These are phyloP conservation scores for Phyllosticta paracitricarpa DNA, from an alignment of 2,329 filamentous ascomycete genomes.

Conservation along the genomic window DNA sequence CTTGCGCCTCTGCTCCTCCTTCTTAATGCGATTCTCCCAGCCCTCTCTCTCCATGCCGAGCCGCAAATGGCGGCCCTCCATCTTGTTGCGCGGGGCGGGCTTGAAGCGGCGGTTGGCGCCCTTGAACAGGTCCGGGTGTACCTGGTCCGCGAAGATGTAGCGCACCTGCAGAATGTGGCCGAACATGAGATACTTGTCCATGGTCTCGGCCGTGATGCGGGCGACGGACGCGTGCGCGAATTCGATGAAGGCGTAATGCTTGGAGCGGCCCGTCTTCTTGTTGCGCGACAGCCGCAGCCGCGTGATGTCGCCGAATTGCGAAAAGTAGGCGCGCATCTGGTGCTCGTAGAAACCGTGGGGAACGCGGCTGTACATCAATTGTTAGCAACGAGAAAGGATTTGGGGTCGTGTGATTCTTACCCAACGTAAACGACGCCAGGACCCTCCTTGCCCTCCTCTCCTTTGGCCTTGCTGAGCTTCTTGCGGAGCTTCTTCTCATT, in stretches of 20 bases:
- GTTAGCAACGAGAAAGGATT: background rate
- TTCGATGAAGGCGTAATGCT: conserved; percentile 93
- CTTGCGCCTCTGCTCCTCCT: conserved; percentile 60
- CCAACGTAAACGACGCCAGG: conserved; percentile 83
- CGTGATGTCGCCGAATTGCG: conserved; percentile 78
- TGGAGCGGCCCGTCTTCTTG: conserved; percentile 79
- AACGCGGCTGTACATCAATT: conserved; percentile 47
- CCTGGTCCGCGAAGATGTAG: conserved; percentile 61
- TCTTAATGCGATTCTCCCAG: conserved; percentile 69
- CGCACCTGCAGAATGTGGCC: conserved; percentile 88
- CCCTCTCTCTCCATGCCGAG: conserved; percentile 60
- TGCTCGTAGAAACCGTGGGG: conserved; percentile 96
- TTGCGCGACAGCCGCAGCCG: conserved; percentile 79
- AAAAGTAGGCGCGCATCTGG: conserved; percentile 88
- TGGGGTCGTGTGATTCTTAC: conserved; percentile 22
- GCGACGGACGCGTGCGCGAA: conserved; percentile 71
- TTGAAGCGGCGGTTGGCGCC: conserved; percentile 87
- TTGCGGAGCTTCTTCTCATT: conserved; percentile 24
- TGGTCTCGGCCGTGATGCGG: conserved; percentile 84
- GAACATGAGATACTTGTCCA: conserved; percentile 96
- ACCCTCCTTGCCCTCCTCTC: conserved; percentile 41
- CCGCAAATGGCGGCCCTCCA: conserved; percentile 66
- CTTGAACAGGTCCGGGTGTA: conserved; percentile 78
- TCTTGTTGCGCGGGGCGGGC: conserved; percentile 75
- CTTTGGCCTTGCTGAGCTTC: conserved; percentile 37